Evolutionary conservation across 768 basidiomycete genomes (phyloP), one percentile per base, ranked within the genome.

Genomic region (Nevesoporus exiguus): DNA sequence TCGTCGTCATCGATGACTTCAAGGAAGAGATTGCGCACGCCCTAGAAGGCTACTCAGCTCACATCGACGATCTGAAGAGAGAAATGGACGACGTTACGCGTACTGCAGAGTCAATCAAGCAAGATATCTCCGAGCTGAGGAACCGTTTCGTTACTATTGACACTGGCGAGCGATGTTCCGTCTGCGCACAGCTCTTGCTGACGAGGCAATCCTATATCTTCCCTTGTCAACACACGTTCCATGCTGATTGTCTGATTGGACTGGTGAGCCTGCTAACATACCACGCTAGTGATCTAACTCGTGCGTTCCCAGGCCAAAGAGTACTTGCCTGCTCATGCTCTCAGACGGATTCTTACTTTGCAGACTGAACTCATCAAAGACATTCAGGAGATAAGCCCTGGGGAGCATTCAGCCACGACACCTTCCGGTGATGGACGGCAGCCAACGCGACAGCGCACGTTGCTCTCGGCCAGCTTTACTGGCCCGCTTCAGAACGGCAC

Each of bases 1-100:
- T 99, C 67, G 93, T 96, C 13, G 91, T 98, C 55, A 98, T 99
- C 60, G 97, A 98, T 67, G 97, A 98, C 68, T 98, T 99, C 81
- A 99, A 99, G 70, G 91, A 96, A 62, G 96, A 98, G 73, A 98
- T 98, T 60, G 96, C 95, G 47, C 86, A 87, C 56, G 97, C 97
- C 0, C 74, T 99, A 59, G 96, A 99, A 67, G 90, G 90, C 2
- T 98, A 98, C 67, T 91, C 92, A 39, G 80, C 86, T 17, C 90
- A 93, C 62, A 98, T 98, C 43, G 93, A 95, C 49, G 75, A 76
- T 30, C 79, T 99, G 55, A 95, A 94, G 71, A 81, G 73, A 47
- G 97, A 98, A 64, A 99, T 99, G 97, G 90, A 95, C 67, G 93
- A 97, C 42, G 92, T 95, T 19, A 98, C 94, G 6, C 80, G 79